These are phyloP conservation scores for Trematosphaeria pertusa DNA, from an alignment of 2,329 filamentous ascomycete species.

Conservation along the genomic window DNA sequence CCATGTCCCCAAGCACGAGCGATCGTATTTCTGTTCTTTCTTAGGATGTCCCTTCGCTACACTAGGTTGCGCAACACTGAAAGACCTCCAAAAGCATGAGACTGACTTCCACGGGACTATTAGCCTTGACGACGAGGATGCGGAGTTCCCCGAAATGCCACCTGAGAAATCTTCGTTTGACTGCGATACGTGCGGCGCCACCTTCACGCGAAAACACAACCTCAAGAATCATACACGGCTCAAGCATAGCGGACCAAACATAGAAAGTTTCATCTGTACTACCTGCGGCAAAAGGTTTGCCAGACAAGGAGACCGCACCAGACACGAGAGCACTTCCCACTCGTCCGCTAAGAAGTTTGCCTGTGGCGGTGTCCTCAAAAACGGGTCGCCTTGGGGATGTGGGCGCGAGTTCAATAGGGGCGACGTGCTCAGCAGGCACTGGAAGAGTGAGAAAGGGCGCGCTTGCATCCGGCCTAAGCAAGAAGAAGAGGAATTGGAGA, in stretches of 20 bases:
- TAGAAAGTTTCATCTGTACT: conserved; percentile 6
- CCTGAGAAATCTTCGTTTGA: not conserved
- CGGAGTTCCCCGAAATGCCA: conserved; percentile 10
- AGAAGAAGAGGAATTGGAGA: conserved; percentile 10
- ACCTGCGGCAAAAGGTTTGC: conserved; percentile 13
- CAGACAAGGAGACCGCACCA: conserved; percentile 14
- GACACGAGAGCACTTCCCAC: conserved; percentile 16
- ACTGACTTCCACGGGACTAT: conserved; percentile 4
- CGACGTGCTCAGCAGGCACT: conserved; percentile 18
- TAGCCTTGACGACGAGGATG: not conserved
- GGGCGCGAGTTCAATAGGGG: conserved; percentile 12
- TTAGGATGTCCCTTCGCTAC: conserved; percentile 2
- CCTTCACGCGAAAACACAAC: conserved; percentile 14
- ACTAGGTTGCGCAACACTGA: conserved; percentile 6
- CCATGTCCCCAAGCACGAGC: conserved; percentile 13
- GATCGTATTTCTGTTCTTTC: conserved; percentile 8
- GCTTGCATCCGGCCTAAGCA: conserved; percentile 9
- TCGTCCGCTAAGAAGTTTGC: conserved; percentile 2
- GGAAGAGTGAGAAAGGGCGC: conserved; percentile 17
- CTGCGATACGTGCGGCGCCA: conserved; percentile 1
- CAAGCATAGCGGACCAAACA: conserved; percentile 4
- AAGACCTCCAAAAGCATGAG: conserved; percentile 12
- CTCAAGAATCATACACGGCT: not conserved
- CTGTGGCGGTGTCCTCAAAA: conserved; percentile 14
- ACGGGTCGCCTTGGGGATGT: conserved; percentile 21